These are phyloP conservation scores for Penicillium crystallinum DNA, from an alignment of 495 filamentous ascomycete species.

Conservation along the genomic window DNA sequence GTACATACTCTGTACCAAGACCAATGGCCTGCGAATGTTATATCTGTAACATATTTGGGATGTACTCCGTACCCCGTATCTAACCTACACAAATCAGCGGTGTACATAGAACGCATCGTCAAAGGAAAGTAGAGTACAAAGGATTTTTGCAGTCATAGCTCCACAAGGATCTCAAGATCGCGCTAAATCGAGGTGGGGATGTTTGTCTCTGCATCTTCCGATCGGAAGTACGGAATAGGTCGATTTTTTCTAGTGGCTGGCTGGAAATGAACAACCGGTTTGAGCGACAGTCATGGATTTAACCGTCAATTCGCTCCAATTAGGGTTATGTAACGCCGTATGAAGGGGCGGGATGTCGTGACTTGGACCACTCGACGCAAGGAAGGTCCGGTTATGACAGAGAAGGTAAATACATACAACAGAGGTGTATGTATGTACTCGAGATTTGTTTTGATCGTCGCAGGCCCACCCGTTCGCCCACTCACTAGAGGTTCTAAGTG, in stretches of 20 bases:
- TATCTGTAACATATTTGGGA: not conserved
- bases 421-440: not conserved
- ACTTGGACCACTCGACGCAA: not conserved
- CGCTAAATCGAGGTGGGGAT: conserved; percentile 7
- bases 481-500: conserved; percentile 12
- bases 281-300: not conserved
- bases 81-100: conserved; percentile 9
- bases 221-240: not conserved
- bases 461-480: conserved; percentile 26
- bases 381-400: not conserved
- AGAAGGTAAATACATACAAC: too few relatives aligned
- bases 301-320: not conserved
- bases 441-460: conserved; percentile 9
- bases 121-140: not conserved
- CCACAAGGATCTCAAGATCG: conserved; percentile 21
- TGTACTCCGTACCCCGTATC: too few relatives aligned
- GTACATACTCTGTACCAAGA: too few relatives aligned
- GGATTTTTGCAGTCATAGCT: conserved; percentile 13
- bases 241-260: conserved; percentile 3
- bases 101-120: conserved; percentile 11
- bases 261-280: not conserved
- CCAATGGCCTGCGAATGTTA: not conserved
- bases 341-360: not conserved
- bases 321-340: not conserved
- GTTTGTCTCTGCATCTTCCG: not conserved